A percentile compares a stretch with the other conserved stretches of the same genome.
Conservation (phyloP, 2,329 filamentous ascomycete genomes). For the Aspergillus uvarum region DNA sequence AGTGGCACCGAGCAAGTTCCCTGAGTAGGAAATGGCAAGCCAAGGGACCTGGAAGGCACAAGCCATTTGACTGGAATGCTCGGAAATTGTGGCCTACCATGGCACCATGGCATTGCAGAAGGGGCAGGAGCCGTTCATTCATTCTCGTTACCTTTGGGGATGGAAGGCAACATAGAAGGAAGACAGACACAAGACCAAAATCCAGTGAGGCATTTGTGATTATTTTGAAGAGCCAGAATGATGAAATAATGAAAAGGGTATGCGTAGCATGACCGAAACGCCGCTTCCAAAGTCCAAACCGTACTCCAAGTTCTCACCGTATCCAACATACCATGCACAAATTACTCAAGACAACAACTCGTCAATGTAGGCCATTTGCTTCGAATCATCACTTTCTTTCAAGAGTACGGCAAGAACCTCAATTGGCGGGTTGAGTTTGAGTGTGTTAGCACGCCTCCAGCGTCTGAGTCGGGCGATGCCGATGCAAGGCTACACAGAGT, state of each 20-base stretch:
- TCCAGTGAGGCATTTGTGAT: not conserved
- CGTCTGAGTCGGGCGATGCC: slow-evolving; percentile 78
- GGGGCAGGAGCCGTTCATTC: not conserved
- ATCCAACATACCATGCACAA: slow-evolving; percentile 2
- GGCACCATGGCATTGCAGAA: not conserved
- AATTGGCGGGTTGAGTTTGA: slow-evolving; percentile 84
- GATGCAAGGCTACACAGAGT: slow-evolving; percentile 69
- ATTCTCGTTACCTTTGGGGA: too few relatives aligned
- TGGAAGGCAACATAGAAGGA: too few relatives aligned
- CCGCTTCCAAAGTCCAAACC: slow-evolving; percentile 6
- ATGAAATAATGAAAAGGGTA: slow-evolving; percentile 10
- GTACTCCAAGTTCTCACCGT: slow-evolving; percentile 8
- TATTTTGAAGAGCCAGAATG: not conserved
- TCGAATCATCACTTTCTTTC: slow-evolving; percentile 52
- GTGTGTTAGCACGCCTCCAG: slow-evolving; percentile 79
- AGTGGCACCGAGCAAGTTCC: not conserved
- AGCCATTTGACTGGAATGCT: not conserved
- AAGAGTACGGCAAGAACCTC: slow-evolving; percentile 86
- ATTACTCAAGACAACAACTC: slow-evolving; percentile 34
- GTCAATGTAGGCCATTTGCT: slow-evolving; percentile 66
- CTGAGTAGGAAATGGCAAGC: not conserved
- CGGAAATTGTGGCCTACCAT: not conserved
- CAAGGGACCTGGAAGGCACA: not conserved
- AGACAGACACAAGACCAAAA: not conserved
- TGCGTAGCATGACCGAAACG: slow-evolving; percentile 15